Base-by-base conservation (phyloP, 768 basidiomycete genomes). In the Pholiota conissans region DNA sequence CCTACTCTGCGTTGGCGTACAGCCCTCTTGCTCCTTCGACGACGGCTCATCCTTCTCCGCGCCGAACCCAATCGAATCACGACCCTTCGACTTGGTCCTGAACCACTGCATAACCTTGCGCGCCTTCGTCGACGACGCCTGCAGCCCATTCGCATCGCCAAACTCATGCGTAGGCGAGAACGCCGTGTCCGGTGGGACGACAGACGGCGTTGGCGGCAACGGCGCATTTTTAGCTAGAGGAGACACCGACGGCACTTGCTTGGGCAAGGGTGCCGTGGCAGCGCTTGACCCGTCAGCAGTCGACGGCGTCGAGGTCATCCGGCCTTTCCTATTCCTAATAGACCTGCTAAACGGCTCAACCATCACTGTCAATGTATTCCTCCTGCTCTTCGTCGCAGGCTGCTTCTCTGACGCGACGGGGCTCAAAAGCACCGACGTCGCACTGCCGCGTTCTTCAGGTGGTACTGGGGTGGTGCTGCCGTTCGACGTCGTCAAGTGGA, bases 41-140 rank as follows among this genome's bases (percentile, higher is more conserved):
- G 52, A 60, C 4, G 46, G 48, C 14, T 67, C 65, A 24, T 66
- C 66, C 16, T 63, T 66, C 24, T 63, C 66, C 24, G 59, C 60
- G 16, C 53, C 68, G 46, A 67, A 62, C 8, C 71, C 74, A 42
- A 77, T 61, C 16, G 73, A 73, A 42, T 79, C 78, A 20, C 74
- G 63, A 14, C 72, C 76, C 64, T 84, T 88, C 66, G 85, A 87
- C 73, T 82, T 84, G 55, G 81, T 83, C 71, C 90, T 80, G 84
- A 99, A 98, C 97, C 97, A 99, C 63, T 95, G 89, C 96, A 98
- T 98, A 52, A 99, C 97, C 68, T 90, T 93, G 71, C 87, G 86
- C 3, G 96, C 95, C 71, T 95, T 91, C 73, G 82, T 87, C n/a
- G 91, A 84, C 59, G 91, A 87, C 14, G 87, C 90, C 2, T 82